Evolutionary conservation across 106 monocot genomes (phyloP), one percentile per base, ranked within the genome.

Genomic region (Ottelia alismoides): DNA sequence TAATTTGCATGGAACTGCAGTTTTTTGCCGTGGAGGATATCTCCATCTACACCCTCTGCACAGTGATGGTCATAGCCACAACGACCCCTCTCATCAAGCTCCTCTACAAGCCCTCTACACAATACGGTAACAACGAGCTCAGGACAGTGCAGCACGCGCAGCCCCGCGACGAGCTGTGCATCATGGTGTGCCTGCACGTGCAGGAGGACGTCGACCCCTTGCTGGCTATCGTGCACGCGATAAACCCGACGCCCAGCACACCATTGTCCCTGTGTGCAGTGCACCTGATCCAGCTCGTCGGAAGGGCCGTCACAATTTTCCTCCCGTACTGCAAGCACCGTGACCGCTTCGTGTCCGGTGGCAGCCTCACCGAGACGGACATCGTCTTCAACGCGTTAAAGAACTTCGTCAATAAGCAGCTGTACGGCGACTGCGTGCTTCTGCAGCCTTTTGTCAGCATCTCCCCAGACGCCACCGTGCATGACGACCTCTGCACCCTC

Each of bases 211-310:
- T 74, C 26, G 19, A 76, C 16, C 58, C 79, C 18, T 2, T 72
- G 52, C 22, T 88, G n/a, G n/a, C n/a, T 47, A 65, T 72, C 63
- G 58, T 85, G 40, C 69, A 80, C 76, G 80, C 28, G 65, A 76
- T 20, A 26, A 47, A 25, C n/a, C 49, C 29, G 22, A 65, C 26
- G 45, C 52, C 45, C 4, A 40, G 35, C 9, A 40, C 4, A 40
- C 4, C 35, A 4, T 14, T 14, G 14, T 40, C 35, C 14, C 35
- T 14, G 35, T 40, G 9, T 40, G 35, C 14, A 4, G 9, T 40
- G 9, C 35, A 40, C 9, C 35, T 40, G 9, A 14, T 40, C 35
- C 35, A 40, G 9, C 35, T 40, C 35, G 35, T 40, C 35, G 35
- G 35, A 4, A 4, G 35, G 35, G 14, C 14, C 9, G 35, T 14